phyloP scores from a whole-genome alignment of 192 early-diverging fungal genomes.

The Phycomyces blakesleeanus region DNA sequence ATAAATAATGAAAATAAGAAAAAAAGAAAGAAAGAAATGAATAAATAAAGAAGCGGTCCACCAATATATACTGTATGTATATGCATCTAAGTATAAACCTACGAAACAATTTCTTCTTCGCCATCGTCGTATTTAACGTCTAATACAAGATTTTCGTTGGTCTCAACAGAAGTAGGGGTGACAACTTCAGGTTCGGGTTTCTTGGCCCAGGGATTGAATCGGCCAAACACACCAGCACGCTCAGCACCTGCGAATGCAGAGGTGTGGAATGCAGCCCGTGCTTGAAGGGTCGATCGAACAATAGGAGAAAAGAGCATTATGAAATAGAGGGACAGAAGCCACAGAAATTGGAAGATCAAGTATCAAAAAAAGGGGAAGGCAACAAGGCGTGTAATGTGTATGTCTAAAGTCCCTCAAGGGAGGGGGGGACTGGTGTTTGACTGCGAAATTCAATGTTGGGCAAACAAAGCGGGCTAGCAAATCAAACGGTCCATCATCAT shows the following conservation, averaged over 20 bases:
- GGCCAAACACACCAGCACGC: conserved; percentile 14
- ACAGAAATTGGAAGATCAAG: conserved; percentile 12
- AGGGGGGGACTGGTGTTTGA: neutral
- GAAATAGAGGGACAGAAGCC: conserved; percentile 2
- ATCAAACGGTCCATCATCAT: too few species aligned
- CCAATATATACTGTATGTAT: neutral
- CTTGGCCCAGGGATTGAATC: conserved; percentile 29
- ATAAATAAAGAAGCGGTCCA: neutral
- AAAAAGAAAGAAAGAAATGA: neutral
- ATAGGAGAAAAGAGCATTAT: conserved; percentile 8
- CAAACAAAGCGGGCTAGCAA: too few species aligned
- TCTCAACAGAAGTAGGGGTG: conserved; percentile 20
- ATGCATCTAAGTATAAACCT: neutral
- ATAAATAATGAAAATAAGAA: neutral
- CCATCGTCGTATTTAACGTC: conserved; percentile 28
- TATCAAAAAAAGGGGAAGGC: neutral
- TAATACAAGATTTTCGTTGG: conserved; percentile 10
- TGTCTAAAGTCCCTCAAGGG: neutral
- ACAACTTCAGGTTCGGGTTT: conserved; percentile 21
- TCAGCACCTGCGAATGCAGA: conserved; percentile 4
- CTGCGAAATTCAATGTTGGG: too few species aligned
- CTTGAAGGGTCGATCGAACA: neutral
- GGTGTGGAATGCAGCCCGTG: conserved; percentile 8
- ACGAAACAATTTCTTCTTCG: conserved; percentile 13
- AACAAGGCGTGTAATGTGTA: too few species aligned